Percentiles rank a stretch among this genome's conserved stretches.
phyloP scores from a whole-genome alignment of 768 basidiomycete species.

The Lactarius psammicola region DNA sequence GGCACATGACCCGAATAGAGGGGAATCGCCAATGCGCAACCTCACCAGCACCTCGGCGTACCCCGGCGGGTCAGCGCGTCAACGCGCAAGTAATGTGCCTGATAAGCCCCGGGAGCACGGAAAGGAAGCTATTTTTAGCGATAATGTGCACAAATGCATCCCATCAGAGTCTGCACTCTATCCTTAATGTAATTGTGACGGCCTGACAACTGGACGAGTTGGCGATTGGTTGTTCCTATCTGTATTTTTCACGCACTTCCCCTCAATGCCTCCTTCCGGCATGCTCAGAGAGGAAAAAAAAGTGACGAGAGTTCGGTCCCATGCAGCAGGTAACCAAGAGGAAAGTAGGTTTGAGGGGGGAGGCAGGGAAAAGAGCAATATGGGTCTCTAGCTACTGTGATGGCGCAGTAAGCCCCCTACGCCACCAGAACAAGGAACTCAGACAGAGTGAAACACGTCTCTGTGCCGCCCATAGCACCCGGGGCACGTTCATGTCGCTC shows the following conservation, averaged over 20 bases:
- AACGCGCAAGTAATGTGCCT: neutral
- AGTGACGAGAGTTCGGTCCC: too few species aligned
- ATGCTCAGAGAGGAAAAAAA: too few species aligned
- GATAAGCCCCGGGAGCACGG: neutral
- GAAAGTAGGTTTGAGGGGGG: fast-evolving
- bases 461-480: neutral
- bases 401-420: neutral
- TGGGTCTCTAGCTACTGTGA: neutral
- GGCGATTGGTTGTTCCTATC: neutral
- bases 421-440: neutral
- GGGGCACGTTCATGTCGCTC: neutral
- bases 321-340: too few species aligned
- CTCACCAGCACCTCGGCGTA: neutral
- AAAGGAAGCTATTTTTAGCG: neutral
- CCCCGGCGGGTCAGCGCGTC: neutral
- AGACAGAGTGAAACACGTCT: neutral
- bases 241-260: neutral
- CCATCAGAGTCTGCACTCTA: neutral
- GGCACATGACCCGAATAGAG: neutral
- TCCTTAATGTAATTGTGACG: neutral
- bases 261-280: too few species aligned
- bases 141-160: neutral
- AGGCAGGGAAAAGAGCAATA: fast-evolving
- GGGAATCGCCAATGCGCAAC: neutral
- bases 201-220: neutral